These are phyloP conservation scores for Eimeria necatrix DNA, from an alignment of 169 alveolate genomes.

Conservation along the genomic window DNA sequence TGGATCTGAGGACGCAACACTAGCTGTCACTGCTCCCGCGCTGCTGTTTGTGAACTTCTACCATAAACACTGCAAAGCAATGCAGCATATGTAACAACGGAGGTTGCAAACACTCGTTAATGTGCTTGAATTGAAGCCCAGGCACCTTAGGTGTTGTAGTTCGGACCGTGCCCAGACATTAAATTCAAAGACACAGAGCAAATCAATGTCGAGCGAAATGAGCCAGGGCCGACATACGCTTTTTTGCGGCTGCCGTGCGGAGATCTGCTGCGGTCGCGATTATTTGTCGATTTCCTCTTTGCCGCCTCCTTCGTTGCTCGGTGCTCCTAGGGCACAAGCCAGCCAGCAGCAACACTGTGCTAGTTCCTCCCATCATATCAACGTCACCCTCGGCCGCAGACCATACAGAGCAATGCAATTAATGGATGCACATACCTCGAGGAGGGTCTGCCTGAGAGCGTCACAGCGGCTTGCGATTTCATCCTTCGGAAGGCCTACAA, in stretches of 20 bases:
- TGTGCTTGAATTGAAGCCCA: too few species aligned
- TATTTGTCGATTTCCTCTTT: slow-evolving; percentile 35
- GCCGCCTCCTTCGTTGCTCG: slow-evolving; percentile 57
- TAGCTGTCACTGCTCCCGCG: too few species aligned
- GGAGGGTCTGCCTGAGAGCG: slow-evolving; percentile 71
- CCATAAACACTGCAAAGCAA: neutral
- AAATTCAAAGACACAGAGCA: too few species aligned
- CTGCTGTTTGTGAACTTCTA: neutral
- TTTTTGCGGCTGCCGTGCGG: slow-evolving; percentile 67
- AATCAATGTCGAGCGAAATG: neutral
- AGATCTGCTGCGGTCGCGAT: slow-evolving; percentile 59
- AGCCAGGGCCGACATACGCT: slow-evolving; percentile 6
- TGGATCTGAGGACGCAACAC: too few species aligned
- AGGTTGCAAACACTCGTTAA: too few species aligned
- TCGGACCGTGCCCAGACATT: too few species aligned
- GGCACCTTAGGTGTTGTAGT: too few species aligned
- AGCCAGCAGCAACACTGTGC: neutral
- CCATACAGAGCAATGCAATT: neutral
- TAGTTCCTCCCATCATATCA: neutral
- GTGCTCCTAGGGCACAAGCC: slow-evolving; percentile 41
- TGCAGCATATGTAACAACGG: neutral
- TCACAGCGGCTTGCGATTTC: slow-evolving; percentile 75
- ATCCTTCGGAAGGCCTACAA: slow-evolving; percentile 49
- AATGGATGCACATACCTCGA: slow-evolving; percentile 32
- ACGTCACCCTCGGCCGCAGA: neutral